phyloP scores from a whole-genome alignment of 2,329 filamentous ascomycete species.

The Aspergillus neotritici region DNA sequence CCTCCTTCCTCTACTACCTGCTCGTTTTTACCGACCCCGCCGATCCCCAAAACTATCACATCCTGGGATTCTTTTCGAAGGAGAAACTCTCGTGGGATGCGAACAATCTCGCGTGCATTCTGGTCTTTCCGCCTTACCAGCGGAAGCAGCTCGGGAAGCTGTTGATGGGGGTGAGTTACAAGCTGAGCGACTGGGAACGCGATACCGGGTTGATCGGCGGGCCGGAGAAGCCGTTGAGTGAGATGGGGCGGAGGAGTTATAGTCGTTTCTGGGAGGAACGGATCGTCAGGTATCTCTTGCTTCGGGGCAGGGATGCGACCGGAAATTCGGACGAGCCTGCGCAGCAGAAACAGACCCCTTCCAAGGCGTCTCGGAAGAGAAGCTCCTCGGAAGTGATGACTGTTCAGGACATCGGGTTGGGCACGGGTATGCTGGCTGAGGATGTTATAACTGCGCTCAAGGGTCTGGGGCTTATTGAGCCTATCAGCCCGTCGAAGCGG shows the following conservation, averaged over 20 bases:
- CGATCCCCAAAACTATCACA: slow-evolving; percentile 45
- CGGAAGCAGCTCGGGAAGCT: slow-evolving; percentile 80
- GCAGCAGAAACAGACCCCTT: slow-evolving; percentile 23
- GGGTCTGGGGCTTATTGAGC: slow-evolving; percentile 68
- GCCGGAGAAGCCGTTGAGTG: slow-evolving; percentile 87
- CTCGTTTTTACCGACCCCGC: slow-evolving; percentile 65
- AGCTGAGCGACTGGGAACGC: slow-evolving; percentile 72
- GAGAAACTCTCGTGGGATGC: slow-evolving; percentile 99
- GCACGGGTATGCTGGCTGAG: slow-evolving; percentile 77
- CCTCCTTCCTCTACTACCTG: slow-evolving; percentile 89
- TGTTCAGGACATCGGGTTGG: slow-evolving; percentile 65
- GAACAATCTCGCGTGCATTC: slow-evolving; percentile 94
- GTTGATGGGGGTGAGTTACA: slow-evolving; percentile 89
- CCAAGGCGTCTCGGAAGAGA: slow-evolving; percentile 41
- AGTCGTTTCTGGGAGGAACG: slow-evolving; percentile 79
- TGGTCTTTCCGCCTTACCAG: slow-evolving; percentile 94
- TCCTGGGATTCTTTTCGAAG: slow-evolving; percentile 97
- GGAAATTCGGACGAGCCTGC: slow-evolving; percentile 23
- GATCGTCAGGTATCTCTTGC: slow-evolving; percentile 62
- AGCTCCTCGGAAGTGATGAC: slow-evolving; percentile 49
- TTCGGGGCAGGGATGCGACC: slow-evolving; percentile 29
- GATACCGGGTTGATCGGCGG: slow-evolving; percentile 68
- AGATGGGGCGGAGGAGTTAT: slow-evolving; percentile 78
- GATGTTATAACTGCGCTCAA: slow-evolving; percentile 74
- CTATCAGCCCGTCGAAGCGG: slow-evolving; percentile 49